Evolutionary conservation across 805 yeast genomes (phyloP).

Genomic region (Starmerella powellii): DNA sequence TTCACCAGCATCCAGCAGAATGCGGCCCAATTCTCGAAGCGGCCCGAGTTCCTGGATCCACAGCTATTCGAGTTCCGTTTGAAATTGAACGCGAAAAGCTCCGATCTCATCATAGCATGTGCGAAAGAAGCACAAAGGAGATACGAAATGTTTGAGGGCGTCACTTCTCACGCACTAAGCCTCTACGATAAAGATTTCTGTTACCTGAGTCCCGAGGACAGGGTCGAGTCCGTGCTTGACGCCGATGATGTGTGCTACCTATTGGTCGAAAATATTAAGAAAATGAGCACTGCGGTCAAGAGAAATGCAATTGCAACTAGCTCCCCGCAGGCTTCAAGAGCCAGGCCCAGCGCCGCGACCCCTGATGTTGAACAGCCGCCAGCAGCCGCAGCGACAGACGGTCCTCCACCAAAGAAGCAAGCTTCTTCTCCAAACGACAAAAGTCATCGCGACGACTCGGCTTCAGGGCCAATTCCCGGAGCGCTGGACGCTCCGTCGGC

Average conservation of each 20-base stretch:
- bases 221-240: conserved; percentile 1
- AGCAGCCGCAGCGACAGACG: no score
- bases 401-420: background rate
- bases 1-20: background rate
- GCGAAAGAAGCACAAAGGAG: conserved; percentile 2
- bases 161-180: conserved; percentile 1
- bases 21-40: background rate
- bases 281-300: background rate
- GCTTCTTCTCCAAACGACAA: no score
- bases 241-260: conserved; percentile 3
- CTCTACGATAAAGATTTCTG: conserved; percentile 10
- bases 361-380: no score
- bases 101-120: conserved; percentile 1
- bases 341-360: background rate
- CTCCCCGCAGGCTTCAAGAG: background rate
- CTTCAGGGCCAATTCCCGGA: no score
- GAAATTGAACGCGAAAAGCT: background rate
- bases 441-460: no score
- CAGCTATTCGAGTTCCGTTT: conserved; percentile 1
- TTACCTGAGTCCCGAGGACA: conserved; percentile 5
- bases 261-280: conserved; percentile 3
- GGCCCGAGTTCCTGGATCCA: background rate
- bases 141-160: conserved; percentile 3
- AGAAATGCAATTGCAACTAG: no score
- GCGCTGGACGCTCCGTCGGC: no score